Percentiles rank a stretch among this genome's conserved stretches.
Evolutionary conservation across 345 rosid species (phyloP).

Genomic region (Salix koriyanagi): DNA sequence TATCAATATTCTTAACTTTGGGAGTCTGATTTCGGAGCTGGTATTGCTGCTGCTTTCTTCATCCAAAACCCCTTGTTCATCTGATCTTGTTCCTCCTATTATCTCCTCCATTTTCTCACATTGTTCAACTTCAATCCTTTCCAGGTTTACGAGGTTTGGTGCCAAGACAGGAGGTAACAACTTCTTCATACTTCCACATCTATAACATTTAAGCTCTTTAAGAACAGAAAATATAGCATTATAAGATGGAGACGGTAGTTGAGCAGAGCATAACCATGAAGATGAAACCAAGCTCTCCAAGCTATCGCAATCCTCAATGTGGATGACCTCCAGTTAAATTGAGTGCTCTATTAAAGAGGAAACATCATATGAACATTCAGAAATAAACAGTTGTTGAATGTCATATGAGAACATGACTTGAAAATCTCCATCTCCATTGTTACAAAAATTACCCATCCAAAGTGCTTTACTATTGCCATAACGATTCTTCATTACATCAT

Average conservation of each 20-base stretch:
- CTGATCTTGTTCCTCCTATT: slow-evolving; percentile 2
- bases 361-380: neutral
- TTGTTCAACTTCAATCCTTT: accelerated
- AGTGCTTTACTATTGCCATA: neutral
- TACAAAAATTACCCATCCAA: neutral
- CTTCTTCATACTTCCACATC: slow-evolving; percentile 6
- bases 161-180: neutral
- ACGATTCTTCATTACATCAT: accelerated
- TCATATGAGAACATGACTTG: neutral
- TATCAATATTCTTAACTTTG: neutral
- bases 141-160: too few relatives aligned
- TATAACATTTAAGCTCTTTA: accelerated
- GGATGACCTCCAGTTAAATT: neutral
- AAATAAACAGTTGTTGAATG: neutral
- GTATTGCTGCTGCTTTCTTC: too few relatives aligned
- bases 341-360: neutral
- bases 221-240: neutral
- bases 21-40: neutral
- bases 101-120: slow-evolving; percentile 17
- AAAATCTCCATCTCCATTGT: neutral
- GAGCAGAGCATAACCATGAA: too few relatives aligned
- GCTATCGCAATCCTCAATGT: neutral
- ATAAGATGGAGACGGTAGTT: too few relatives aligned
- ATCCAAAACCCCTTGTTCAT: neutral
- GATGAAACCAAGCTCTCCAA: too few relatives aligned